Conservation (phyloP, 2,329 filamentous ascomycete genomes). For the Fusarium nurragi region DNA sequence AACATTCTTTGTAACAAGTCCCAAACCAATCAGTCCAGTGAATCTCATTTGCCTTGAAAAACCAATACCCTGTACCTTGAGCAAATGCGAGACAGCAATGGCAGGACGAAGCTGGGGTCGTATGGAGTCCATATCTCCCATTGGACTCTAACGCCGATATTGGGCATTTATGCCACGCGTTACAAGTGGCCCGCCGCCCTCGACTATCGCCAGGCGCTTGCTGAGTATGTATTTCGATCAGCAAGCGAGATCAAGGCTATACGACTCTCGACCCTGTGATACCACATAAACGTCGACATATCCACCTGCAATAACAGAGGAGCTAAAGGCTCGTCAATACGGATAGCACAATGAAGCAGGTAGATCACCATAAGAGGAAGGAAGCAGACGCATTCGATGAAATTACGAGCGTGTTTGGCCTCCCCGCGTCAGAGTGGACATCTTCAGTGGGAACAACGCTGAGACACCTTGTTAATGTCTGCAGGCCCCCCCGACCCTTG, state of each 20-base stretch:
- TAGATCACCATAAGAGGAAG: neutral
- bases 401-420: slow-evolving; percentile 7
- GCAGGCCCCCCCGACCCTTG: slow-evolving; percentile 35
- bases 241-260: slow-evolving; percentile 24
- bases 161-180: neutral
- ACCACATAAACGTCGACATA: slow-evolving; percentile 9
- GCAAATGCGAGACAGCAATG: neutral
- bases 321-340: neutral
- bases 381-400: slow-evolving; percentile 15
- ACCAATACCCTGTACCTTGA: slow-evolving; percentile 8
- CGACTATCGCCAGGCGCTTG: neutral
- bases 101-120: neutral
- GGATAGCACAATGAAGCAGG: neutral
- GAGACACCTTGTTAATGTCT: slow-evolving; percentile 21
- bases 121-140: neutral
- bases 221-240: slow-evolving; percentile 19
- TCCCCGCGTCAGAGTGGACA: slow-evolving; percentile 34
- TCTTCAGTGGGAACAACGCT: slow-evolving; percentile 32
- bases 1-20: slow-evolving; percentile 10
- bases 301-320: slow-evolving; percentile 2
- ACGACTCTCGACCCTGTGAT: neutral
- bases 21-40: neutral
- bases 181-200: neutral
- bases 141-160: slow-evolving; percentile 6
- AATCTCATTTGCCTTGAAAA: neutral